These are phyloP conservation scores for Malbranchea cinnamomea DNA, from an alignment of 2,329 filamentous ascomycete genomes.

Conservation along the genomic window DNA sequence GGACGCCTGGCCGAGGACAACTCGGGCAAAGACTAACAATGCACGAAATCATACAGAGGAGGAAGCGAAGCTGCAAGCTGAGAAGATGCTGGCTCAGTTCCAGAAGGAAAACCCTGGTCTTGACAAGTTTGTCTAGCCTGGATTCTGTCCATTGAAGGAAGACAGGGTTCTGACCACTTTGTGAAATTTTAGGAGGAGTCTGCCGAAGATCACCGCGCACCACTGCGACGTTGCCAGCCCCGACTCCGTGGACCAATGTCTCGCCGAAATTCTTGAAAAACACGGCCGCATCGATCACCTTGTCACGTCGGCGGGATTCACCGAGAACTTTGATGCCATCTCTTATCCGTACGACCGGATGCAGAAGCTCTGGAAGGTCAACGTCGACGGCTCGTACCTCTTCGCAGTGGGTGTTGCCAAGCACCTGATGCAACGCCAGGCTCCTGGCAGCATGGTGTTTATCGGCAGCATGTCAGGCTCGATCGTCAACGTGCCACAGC, in stretches of 20 bases:
- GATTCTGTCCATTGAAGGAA: too few species aligned
- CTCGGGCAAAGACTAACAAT: too few species aligned
- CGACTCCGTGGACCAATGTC: slow-evolving; percentile 58
- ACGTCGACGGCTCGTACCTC: slow-evolving; percentile 83
- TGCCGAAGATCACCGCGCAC: slow-evolving; percentile 78
- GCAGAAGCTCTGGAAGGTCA: slow-evolving; percentile 86
- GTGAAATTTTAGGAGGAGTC: too few species aligned
- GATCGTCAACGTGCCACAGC: slow-evolving; percentile 91
- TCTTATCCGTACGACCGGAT: slow-evolving; percentile 83
- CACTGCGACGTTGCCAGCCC: slow-evolving; percentile 75
- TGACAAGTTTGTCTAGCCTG: slow-evolving; percentile 24
- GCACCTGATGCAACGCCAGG: slow-evolving; percentile 71
- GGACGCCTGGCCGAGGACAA: too few species aligned
- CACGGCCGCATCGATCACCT: slow-evolving; percentile 82
- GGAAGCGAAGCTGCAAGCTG: slow-evolving; percentile 64
- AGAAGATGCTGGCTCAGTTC: slow-evolving; percentile 60
- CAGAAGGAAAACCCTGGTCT: slow-evolving; percentile 63
- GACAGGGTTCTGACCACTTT: too few species aligned
- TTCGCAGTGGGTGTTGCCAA: slow-evolving; percentile 74
- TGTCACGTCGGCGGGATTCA: slow-evolving; percentile 92
- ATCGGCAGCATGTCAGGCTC: slow-evolving; percentile 90
- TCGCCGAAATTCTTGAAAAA: slow-evolving; percentile 51
- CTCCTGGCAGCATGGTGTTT: slow-evolving; percentile 74
- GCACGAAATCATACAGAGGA: slow-evolving; percentile 57
- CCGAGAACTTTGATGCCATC: slow-evolving; percentile 86